Conservation (phyloP, 2,329 filamentous ascomycete species). For the Cytospora chrysosperma region DNA sequence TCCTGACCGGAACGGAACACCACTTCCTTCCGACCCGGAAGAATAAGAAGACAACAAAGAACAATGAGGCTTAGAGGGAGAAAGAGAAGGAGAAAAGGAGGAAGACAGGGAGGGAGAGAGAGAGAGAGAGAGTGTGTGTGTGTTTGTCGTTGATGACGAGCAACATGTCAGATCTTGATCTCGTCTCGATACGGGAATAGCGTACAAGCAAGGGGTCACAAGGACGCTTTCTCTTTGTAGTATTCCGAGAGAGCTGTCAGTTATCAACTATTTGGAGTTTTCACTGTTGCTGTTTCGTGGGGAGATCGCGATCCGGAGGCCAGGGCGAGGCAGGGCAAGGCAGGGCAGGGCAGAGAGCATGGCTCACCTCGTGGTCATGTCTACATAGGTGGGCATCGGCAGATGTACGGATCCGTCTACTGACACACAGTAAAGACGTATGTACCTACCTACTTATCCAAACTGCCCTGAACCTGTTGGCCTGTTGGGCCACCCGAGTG, state of each 20-base stretch:
- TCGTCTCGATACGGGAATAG: neutral
- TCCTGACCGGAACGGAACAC: conserved; percentile 14
- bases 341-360: neutral
- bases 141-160: neutral
- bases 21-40: conserved; percentile 12
- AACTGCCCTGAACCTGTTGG: no score
- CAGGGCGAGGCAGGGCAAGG: neutral
- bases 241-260: conserved; percentile 7
- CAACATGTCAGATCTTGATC: conserved; percentile 11
- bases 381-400: neutral
- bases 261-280: conserved; percentile 6
- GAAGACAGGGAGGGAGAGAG: no score
- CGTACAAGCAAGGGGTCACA: conserved; percentile 15
- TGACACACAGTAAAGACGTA: no score
- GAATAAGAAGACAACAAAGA: neutral
- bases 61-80: neutral
- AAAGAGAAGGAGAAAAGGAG: no score
- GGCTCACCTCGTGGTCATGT: neutral
- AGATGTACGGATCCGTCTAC: no score
- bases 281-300: neutral
- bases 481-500: no score
- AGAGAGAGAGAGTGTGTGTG: no score
- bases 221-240: conserved; percentile 2
- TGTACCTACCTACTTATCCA: no score
- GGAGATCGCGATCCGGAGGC: neutral